Percentiles rank a stretch among this genome's conserved stretches.
Conservation (phyloP, 208 protist species). For the Blastocrithidia nonstop region DNA sequence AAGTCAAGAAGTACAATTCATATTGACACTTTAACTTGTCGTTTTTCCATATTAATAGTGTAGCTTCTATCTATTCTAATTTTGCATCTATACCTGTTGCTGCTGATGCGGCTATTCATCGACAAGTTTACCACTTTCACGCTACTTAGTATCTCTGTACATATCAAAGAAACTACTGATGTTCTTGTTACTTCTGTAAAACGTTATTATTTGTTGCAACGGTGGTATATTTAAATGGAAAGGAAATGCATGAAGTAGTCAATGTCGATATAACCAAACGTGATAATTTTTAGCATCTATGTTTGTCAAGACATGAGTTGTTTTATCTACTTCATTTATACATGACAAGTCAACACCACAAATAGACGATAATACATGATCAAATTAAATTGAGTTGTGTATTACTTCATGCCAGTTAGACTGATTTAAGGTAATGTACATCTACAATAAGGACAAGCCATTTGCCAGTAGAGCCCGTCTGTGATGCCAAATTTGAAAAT, state of each 20-base stretch:
- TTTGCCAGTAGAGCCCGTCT: constrained; percentile 30
- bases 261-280: constrained; percentile 58
- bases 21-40: constrained; percentile 4
- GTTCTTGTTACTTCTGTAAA: neutral
- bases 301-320: constrained; percentile 15
- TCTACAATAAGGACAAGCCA: constrained; percentile 11
- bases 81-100: neutral
- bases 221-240: constrained; percentile 37
- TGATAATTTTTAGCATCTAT: constrained; percentile 75
- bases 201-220: constrained; percentile 1
- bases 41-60: neutral
- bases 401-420: neutral
- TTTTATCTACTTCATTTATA: constrained; percentile 56
- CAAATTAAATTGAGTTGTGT: constrained; percentile 5
- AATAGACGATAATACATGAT: neutral
- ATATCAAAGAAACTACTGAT: neutral
- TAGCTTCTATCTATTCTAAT: neutral
- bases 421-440: neutral
- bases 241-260: constrained; percentile 43
- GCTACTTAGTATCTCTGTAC: constrained; percentile 8
- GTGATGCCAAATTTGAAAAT: constrained; percentile 81
- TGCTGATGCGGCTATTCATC: neutral
- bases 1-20: constrained; percentile 17
- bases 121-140: neutral
- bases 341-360: constrained; percentile 8